Evolutionary conservation across 306 rosid genomes (phyloP), one percentile per base, ranked within the genome.

Genomic region (Dalbergia oliveri): DNA sequence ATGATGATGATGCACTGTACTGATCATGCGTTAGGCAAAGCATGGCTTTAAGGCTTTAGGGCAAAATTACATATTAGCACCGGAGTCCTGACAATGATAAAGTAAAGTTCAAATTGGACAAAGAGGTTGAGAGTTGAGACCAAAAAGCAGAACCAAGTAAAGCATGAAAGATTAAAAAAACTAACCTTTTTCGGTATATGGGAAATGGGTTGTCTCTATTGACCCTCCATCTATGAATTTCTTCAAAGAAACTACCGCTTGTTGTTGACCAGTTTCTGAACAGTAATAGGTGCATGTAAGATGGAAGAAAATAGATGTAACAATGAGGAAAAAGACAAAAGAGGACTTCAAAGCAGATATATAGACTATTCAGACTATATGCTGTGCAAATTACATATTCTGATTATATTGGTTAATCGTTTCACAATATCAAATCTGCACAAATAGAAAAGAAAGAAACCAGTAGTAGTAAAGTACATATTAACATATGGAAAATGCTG

Each of bases 131-230:
- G 41, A 5, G 41, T 3, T 80, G 65, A 62, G 85, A 68, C 80
- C 84, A 64, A 84, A 84, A 91, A 95, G 84, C 91, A 89, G 86
- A 85, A 86, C 84, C 89, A 84, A 87, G 87, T 66, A 83, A 86
- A 59, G 88, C 71, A 79, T 80, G 77, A 68, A 81, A 78, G 81
- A 60, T 69, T 45, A 18, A 66, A 63, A 69, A 50, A 87, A 86
- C 83, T 69, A 19, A 88, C 97, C 97, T 95, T 95, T 95, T 88
- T 91, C 86, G 94, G 89, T 85, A 86, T 84, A 79, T 87, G 99
- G 86, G 97, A 93, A 87, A 88, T 63, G 97, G 88, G 66, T 72
- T 73, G 98, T 93, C 96, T 65, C 88, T 77, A 79, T 91, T 95
- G 79, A 19, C 80, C 77, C 75, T 82, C 82, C 57, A 67, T 50